Evolutionary conservation across 345 rosid genomes (phyloP).

Genomic region (Boechera divaricarpa): DNA sequence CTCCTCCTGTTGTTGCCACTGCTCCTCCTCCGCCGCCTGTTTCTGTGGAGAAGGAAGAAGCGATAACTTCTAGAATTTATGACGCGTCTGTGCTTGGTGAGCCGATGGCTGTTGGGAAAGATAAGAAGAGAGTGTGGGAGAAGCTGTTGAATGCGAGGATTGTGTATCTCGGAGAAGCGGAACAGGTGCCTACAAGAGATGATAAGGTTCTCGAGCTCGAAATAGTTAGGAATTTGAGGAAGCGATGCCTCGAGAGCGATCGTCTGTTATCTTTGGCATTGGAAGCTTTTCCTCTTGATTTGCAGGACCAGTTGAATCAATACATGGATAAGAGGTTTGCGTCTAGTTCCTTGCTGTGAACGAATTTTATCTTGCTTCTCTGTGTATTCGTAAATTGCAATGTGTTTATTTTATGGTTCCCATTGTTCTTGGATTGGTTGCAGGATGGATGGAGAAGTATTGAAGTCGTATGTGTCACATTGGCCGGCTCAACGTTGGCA

Average conservation of each 20-base stretch:
- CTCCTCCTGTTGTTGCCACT: not conserved
- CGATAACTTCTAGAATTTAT: slow-evolving; percentile 64
- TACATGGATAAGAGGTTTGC: slow-evolving; percentile 66
- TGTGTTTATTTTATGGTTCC: not conserved
- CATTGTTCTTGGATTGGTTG: slow-evolving; percentile 38
- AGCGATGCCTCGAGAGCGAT: slow-evolving; percentile 61
- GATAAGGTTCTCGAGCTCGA: slow-evolving; percentile 82
- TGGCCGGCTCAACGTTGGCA: slow-evolving; percentile 83
- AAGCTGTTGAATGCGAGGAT: slow-evolving; percentile 80
- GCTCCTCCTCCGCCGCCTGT: slow-evolving; percentile 30
- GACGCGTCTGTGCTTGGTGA: slow-evolving; percentile 92
- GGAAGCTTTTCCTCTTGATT: slow-evolving; percentile 76
- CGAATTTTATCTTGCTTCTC: not conserved
- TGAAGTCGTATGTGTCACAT: slow-evolving; percentile 65
- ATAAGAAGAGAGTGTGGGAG: slow-evolving; percentile 84
- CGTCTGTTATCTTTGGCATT: slow-evolving; percentile 68
- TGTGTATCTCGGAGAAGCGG: slow-evolving; percentile 86
- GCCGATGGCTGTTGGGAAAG: slow-evolving; percentile 89
- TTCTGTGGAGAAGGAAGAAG: slow-evolving; percentile 45
- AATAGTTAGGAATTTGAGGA: slow-evolving; percentile 66
- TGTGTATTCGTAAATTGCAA: not conserved
- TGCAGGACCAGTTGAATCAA: slow-evolving; percentile 70
- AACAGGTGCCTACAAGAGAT: slow-evolving; percentile 82
- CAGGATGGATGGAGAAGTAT: slow-evolving; percentile 75
- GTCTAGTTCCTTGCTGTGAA: not conserved